A percentile compares a stretch with the other conserved stretches of the same genome.
Evolutionary conservation across 805 yeast genomes (phyloP).

Genomic region (Starmerella sp.): DNA sequence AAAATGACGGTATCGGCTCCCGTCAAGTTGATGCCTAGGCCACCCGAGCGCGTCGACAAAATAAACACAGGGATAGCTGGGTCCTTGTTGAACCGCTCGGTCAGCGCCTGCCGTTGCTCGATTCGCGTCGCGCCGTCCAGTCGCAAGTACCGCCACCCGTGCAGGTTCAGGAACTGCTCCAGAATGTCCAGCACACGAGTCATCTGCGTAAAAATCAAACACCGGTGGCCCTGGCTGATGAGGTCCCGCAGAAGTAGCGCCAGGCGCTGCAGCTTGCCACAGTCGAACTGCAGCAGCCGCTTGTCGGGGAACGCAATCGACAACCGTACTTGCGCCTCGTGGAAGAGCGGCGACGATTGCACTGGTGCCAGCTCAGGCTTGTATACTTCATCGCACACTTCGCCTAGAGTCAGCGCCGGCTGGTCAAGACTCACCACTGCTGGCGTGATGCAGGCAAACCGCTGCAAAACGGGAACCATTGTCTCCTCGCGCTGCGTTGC

Average conservation of each 20-base stretch:
- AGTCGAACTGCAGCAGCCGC: slow-evolving; percentile 80
- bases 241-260: slow-evolving; percentile 65
- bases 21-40: slow-evolving; percentile 90
- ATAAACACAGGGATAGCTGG: slow-evolving; percentile 80
- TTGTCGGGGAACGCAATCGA: slow-evolving; percentile 96
- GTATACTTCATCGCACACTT: not conserved
- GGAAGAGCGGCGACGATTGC: slow-evolving; percentile 46
- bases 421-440: slow-evolving; percentile 66
- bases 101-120: slow-evolving; percentile 88
- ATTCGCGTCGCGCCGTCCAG: slow-evolving; percentile 95
- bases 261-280: slow-evolving; percentile 87
- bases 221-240: slow-evolving; percentile 82
- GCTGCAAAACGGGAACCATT: slow-evolving; percentile 48
- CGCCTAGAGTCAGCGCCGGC: slow-evolving; percentile 27
- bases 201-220: slow-evolving; percentile 95
- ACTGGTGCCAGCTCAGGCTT: slow-evolving; percentile 21
- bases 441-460: slow-evolving; percentile 82
- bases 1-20: slow-evolving; percentile 98
- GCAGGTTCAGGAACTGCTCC: slow-evolving; percentile 85
- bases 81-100: slow-evolving; percentile 87
- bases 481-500: slow-evolving; percentile 27
- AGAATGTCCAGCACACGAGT: slow-evolving; percentile 87
- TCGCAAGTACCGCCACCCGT: slow-evolving; percentile 89
- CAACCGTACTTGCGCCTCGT: slow-evolving; percentile 70
- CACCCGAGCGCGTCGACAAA: slow-evolving; percentile 93